Conservation (phyloP, 768 basidiomycete genomes). For the Suillus brevipes region DNA sequence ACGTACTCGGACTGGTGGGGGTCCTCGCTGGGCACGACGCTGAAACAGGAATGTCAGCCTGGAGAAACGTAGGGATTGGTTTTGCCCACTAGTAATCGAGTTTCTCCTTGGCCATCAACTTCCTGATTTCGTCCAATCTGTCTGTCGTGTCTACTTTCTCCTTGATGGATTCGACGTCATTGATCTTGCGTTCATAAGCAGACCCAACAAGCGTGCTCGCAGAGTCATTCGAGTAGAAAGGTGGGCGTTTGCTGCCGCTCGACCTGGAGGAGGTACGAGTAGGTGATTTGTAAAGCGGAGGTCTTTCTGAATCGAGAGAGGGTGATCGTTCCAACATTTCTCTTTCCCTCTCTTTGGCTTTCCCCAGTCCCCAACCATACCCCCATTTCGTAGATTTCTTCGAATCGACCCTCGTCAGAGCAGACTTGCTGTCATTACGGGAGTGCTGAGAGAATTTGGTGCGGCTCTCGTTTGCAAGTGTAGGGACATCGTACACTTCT, state of each 20-base stretch:
- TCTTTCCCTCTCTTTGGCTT: slow-evolving; percentile 46
- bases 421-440: slow-evolving; percentile 35
- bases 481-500: slow-evolving; percentile 51
- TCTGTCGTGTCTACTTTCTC: slow-evolving; percentile 58
- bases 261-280: slow-evolving; percentile 42
- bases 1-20: slow-evolving; percentile 86
- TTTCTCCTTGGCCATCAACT: slow-evolving; percentile 63
- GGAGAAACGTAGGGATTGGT: slow-evolving; percentile 8
- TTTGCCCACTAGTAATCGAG: slow-evolving; percentile 74
- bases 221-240: slow-evolving; percentile 58
- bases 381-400: slow-evolving; percentile 63
- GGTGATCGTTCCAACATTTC: slow-evolving; percentile 35
- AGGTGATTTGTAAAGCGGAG: slow-evolving; percentile 29
- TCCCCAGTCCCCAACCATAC: slow-evolving; percentile 72
- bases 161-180: slow-evolving; percentile 56
- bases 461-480: slow-evolving; percentile 35
- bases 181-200: slow-evolving; percentile 67
- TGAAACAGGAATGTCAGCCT: slow-evolving; percentile 29
- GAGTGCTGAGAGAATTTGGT: slow-evolving; percentile 45
- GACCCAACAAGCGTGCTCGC: slow-evolving; percentile 75
- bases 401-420: slow-evolving; percentile 55
- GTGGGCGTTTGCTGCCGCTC: slow-evolving; percentile 41
- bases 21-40: slow-evolving; percentile 77
- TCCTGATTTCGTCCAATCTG: slow-evolving; percentile 60
- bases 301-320: slow-evolving; percentile 39